Conservation (phyloP, 495 filamentous ascomycete species). For the Aspergillus nanangensis region DNA sequence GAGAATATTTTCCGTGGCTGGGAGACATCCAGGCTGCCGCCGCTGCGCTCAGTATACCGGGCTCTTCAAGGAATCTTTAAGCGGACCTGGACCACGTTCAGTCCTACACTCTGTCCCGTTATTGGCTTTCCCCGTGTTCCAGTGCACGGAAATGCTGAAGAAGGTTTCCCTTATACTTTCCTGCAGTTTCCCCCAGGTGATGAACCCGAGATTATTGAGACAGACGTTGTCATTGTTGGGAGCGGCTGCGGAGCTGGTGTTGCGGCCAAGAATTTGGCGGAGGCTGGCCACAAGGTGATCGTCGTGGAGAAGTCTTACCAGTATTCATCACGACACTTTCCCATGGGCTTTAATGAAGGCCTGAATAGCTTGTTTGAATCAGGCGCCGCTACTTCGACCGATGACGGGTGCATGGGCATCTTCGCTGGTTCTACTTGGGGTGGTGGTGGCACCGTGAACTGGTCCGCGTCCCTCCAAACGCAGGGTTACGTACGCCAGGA, state of each 20-base stretch:
- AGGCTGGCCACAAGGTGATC: slow-evolving; percentile 67
- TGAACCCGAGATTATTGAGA: slow-evolving; percentile 55
- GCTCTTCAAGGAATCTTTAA: slow-evolving; percentile 51
- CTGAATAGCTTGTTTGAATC: slow-evolving; percentile 60
- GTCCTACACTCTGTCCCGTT: slow-evolving; percentile 50
- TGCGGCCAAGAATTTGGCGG: slow-evolving; percentile 72
- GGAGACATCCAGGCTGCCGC: slow-evolving; percentile 51
- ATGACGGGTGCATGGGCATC: slow-evolving; percentile 59
- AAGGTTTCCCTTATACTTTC: slow-evolving; percentile 52
- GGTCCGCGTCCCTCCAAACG: slow-evolving; percentile 78
- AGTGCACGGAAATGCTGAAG: slow-evolving; percentile 53
- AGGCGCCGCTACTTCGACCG: slow-evolving; percentile 46
- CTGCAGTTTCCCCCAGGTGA: slow-evolving; percentile 44
- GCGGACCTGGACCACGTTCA: slow-evolving; percentile 54
- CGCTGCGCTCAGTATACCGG: slow-evolving; percentile 54
- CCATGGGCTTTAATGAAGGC: slow-evolving; percentile 59
- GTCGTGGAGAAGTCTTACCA: slow-evolving; percentile 82
- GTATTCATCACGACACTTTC: slow-evolving; percentile 66
- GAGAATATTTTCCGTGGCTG: slow-evolving; percentile 58
- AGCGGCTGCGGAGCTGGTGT: slow-evolving; percentile 87
- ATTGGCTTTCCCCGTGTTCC: slow-evolving; percentile 61
- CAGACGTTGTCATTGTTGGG: slow-evolving; percentile 81
- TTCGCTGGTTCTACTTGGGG: slow-evolving; percentile 76
- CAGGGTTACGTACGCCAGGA: slow-evolving; percentile 77
- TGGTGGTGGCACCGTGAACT: slow-evolving; percentile 84